Conservation (phyloP, 352 stramenopile species). For the Phytopythium vexans region DNA sequence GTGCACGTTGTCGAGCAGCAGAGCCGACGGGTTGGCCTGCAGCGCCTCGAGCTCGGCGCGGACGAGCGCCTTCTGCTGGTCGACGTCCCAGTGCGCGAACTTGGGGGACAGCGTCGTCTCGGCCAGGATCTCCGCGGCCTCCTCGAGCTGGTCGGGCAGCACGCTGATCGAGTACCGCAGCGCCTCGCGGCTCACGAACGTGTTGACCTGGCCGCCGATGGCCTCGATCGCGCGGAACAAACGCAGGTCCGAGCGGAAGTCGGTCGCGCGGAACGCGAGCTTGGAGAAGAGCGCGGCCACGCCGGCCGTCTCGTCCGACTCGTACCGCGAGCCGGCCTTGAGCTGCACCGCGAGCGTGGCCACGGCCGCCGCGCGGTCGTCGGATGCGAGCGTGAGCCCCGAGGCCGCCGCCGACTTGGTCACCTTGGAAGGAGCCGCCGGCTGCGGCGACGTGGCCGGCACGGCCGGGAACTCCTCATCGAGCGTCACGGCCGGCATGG, state of each 20-base stretch:
- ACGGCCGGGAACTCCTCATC: constrained; percentile 62
- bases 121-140: constrained; percentile 67
- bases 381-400: constrained; percentile 61
- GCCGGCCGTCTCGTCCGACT: constrained; percentile 69
- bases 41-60: constrained; percentile 49
- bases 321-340: constrained; percentile 50
- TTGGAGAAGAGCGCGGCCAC: constrained; percentile 79
- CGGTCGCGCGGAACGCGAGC: constrained; percentile 80
- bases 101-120: constrained; percentile 76
- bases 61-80: constrained; percentile 68
- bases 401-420: constrained; percentile 30
- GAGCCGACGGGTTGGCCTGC: constrained; percentile 29
- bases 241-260: constrained; percentile 69
- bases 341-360: constrained; percentile 70
- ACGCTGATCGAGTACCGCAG: constrained; percentile 80
- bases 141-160: constrained; percentile 60
- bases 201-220: constrained; percentile 64
- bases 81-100: constrained; percentile 78
- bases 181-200: constrained; percentile 62
- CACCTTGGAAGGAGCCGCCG: constrained; percentile 18
- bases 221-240: constrained; percentile 82
- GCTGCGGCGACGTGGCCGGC: constrained; percentile 30
- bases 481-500: constrained; percentile 51
- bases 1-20: constrained; percentile 61
- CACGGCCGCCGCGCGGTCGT: constrained; percentile 42